Conservation (phyloP, 352 stramenopile genomes). For the Phytophthora podocarpi region DNA sequence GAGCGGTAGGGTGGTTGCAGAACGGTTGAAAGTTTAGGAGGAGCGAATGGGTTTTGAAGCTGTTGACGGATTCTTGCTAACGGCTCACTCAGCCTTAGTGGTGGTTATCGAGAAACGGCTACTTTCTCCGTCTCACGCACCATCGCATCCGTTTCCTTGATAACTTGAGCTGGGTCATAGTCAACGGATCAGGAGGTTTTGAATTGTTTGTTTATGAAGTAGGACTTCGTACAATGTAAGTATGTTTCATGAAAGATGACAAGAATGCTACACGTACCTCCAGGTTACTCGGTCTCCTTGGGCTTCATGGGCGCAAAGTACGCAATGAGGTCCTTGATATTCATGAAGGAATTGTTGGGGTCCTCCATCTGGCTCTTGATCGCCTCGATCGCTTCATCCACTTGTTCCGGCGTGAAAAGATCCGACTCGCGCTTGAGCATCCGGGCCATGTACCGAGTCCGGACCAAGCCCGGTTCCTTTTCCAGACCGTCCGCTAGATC, state of each 20-base stretch:
- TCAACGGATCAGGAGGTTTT: too few species aligned
- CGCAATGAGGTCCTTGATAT: slow-evolving; percentile 49
- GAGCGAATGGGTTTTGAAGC: too few species aligned
- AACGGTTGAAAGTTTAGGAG: neutral
- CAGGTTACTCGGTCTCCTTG: slow-evolving; percentile 15
- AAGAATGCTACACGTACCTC: too few species aligned
- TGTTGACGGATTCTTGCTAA: too few species aligned
- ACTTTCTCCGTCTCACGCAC: too few species aligned
- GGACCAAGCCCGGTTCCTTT: slow-evolving; percentile 56
- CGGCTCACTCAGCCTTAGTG: too few species aligned
- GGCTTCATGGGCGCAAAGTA: slow-evolving; percentile 46
- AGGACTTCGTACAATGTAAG: too few species aligned
- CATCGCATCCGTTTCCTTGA: too few species aligned
- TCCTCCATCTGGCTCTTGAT: slow-evolving; percentile 44
- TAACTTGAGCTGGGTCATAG: too few species aligned
- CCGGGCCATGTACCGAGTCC: slow-evolving; percentile 62
- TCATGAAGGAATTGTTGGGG: slow-evolving; percentile 46
- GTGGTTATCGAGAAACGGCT: too few species aligned
- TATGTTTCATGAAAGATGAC: too few species aligned
- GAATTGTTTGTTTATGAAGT: too few species aligned
- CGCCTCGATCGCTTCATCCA: slow-evolving; percentile 57
- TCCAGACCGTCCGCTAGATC: slow-evolving; percentile 62
- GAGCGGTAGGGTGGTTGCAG: slow-evolving; percentile 3
- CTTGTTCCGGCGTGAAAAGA: slow-evolving; percentile 59
- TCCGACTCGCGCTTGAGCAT: slow-evolving; percentile 66